Conservation (phyloP, 2,329 filamentous ascomycete genomes). For the Xylaria sp. region DNA sequence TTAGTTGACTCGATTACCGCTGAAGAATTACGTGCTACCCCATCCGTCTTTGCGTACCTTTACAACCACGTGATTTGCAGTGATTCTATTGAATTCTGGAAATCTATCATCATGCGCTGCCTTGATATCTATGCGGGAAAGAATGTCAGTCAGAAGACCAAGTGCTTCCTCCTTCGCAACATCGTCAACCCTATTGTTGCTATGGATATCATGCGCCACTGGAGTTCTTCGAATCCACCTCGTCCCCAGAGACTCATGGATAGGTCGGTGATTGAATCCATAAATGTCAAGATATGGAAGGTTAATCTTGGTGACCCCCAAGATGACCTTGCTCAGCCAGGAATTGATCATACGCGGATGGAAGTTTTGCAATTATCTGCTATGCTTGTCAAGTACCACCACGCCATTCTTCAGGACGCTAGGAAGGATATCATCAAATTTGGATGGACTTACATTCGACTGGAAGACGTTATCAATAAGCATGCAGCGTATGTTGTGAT, state of each 20-base stretch:
- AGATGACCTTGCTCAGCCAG: constrained; percentile 82
- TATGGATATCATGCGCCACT: constrained; percentile 91
- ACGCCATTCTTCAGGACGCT: constrained; percentile 83
- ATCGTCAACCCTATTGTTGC: constrained; percentile 95
- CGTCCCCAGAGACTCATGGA: constrained; percentile 79
- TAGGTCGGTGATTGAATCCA: constrained; percentile 82
- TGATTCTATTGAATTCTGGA: constrained; percentile 85
- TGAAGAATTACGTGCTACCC: constrained; percentile 79
- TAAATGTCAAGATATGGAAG: constrained; percentile 94
- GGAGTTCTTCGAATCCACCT: constrained; percentile 62
- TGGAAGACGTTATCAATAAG: constrained; percentile 99
- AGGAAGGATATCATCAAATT: constrained; percentile 99
- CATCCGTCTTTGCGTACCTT: constrained; percentile 79
- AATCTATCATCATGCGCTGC: constrained; percentile 79
- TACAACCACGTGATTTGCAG: constrained; percentile 84
- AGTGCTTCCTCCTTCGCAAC: constrained; percentile 89
- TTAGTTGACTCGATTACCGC: constrained; percentile 83
- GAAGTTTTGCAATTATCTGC: constrained; percentile 94
- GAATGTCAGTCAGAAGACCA: constrained; percentile 82
- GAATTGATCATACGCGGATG: constrained; percentile 94
- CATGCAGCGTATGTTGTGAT: constrained; percentile 97
- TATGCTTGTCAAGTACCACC: constrained; percentile 93
- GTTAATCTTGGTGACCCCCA: constrained; percentile 80
- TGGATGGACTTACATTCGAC: constrained; percentile 95
- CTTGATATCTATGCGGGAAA: constrained; percentile 85